Evolutionary conservation across 2,329 filamentous ascomycete species (phyloP), one percentile per base, ranked within the genome.

Genomic region (Paraphaeosphaeria sporulosa): DNA sequence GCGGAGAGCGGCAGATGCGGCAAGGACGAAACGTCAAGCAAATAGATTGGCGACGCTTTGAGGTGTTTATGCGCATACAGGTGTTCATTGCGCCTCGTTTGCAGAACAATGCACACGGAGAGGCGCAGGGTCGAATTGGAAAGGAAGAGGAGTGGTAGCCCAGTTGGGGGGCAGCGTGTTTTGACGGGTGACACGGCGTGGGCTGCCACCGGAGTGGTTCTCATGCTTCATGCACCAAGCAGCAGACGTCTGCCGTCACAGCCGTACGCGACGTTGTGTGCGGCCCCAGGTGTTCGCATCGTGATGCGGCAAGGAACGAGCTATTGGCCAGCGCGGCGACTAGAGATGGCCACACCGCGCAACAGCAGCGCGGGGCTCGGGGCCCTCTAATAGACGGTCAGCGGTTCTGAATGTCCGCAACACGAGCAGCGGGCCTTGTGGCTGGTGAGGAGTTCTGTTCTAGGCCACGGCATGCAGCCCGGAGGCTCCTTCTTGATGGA

Each of bases 1-100:
- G 54, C 44, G 13, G 44, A 23, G 7, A 13, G 25, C n/a, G 55
- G 27, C 25, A 34, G 12, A 54, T 30, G 21, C 38, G 38, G 23
- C 21, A 7, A 32, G 23, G 27, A 10, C 53, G 53, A 57, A 60
- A 60, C 58, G 47, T 57, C 53, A 60, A 49, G 58, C 58, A 56
- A 43, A 60, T 57, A 57, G 53, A 60, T 53, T 57, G 53, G 3
- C 10, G 30, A 19, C 23, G n/a, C n/a, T 50, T 15, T 38, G 9
- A 30, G 25, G 10, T 51, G 25, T 58, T 58, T 27, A 58, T 58
- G 48, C 48, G 55, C 48, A 52, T 58, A 15, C 13, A 19, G 15
- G 23, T 12, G 25, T 34, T n/a, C n/a, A n/a, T n/a, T n/a, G n/a
- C n/a, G n/a, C n/a, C n/a, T n/a, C n/a, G n/a, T 13, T 17, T 48